Percentiles rank a stretch among this genome's conserved stretches.
Evolutionary conservation across 2,329 filamentous ascomycete species (phyloP).

Genomic region (Talaromyces amestolkiae): DNA sequence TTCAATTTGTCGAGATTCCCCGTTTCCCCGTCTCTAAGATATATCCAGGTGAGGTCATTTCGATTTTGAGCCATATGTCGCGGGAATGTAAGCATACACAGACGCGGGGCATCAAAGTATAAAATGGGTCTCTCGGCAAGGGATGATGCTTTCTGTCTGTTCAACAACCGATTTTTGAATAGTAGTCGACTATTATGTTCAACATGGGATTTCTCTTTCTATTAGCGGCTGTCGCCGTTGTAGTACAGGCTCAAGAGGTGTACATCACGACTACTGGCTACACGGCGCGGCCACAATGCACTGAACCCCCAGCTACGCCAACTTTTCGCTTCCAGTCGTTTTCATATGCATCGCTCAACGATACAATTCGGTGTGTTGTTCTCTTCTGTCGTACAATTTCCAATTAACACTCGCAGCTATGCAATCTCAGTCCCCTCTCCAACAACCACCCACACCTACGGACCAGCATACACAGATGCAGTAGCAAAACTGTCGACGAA

Average conservation of each 20-base stretch:
- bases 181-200: neutral
- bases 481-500: slow-evolving; percentile 26
- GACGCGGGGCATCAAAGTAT: neutral
- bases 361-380: slow-evolving; percentile 26
- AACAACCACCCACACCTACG: slow-evolving; percentile 32
- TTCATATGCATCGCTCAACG: slow-evolving; percentile 30
- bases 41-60: neutral
- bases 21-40: neutral
- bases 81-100: too few species aligned
- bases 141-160: neutral
- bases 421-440: slow-evolving; percentile 33
- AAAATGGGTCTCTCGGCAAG: neutral
- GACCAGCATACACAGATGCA: slow-evolving; percentile 27
- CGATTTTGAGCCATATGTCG: too few species aligned
- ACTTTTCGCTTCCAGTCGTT: slow-evolving; percentile 30
- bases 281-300: slow-evolving; percentile 28
- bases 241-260: slow-evolving; percentile 24
- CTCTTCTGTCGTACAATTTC: neutral
- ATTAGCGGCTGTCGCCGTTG: neutral
- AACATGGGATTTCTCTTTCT: neutral
- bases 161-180: too few species aligned
- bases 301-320: slow-evolving; percentile 22
- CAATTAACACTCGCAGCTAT: slow-evolving; percentile 23
- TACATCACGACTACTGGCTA: slow-evolving; percentile 30
- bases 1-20: neutral